A percentile compares a stretch with the other conserved stretches of the same genome.
Evolutionary conservation across 768 basidiomycete species (phyloP).

Genomic region (Mycena filopes): DNA sequence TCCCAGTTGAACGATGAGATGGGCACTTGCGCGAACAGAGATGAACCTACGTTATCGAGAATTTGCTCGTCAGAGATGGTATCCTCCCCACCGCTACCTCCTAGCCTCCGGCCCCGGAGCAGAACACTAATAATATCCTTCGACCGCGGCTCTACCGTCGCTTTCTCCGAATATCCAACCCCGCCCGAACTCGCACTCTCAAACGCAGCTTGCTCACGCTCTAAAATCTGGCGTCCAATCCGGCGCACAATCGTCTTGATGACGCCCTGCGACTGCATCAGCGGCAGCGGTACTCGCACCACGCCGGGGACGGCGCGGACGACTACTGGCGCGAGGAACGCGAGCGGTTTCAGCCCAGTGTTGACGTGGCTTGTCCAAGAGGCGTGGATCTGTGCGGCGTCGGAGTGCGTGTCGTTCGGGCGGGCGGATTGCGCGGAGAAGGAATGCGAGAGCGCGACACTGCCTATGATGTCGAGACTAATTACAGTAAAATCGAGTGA

Average conservation of each 20-base stretch:
- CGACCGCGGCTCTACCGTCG: background rate
- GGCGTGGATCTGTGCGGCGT: conserved; percentile 38
- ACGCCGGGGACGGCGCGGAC: conserved; percentile 43
- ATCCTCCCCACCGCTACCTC: conserved; percentile 1
- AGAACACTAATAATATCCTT: conserved; percentile 42
- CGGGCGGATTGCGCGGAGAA: conserved; percentile 39
- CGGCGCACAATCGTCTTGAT: conserved; percentile 38
- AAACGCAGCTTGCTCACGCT: conserved; percentile 26
- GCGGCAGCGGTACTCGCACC: conserved; percentile 35
- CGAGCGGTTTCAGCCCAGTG: conserved; percentile 31
- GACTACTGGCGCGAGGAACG: conserved; percentile 42
- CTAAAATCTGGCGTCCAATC: conserved; percentile 39
- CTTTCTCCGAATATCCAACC: too few relatives aligned
- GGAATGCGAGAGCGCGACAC: conserved; percentile 54
- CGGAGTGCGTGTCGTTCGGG: conserved; percentile 23
- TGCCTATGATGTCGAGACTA: conserved; percentile 45
- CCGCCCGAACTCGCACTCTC: conserved; percentile 2
- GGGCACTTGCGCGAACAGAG: background rate
- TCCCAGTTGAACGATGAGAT: background rate
- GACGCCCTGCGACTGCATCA: conserved; percentile 40
- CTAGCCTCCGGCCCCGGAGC: conserved; percentile 30
- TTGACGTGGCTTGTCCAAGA: conserved; percentile 39
- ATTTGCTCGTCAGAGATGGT: conserved; percentile 36
- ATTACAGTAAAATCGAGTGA: background rate
- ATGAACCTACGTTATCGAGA: conserved; percentile 39